Evolutionary conservation across 768 basidiomycete genomes (phyloP).

Genomic region (Rhodotorula toruloides): DNA sequence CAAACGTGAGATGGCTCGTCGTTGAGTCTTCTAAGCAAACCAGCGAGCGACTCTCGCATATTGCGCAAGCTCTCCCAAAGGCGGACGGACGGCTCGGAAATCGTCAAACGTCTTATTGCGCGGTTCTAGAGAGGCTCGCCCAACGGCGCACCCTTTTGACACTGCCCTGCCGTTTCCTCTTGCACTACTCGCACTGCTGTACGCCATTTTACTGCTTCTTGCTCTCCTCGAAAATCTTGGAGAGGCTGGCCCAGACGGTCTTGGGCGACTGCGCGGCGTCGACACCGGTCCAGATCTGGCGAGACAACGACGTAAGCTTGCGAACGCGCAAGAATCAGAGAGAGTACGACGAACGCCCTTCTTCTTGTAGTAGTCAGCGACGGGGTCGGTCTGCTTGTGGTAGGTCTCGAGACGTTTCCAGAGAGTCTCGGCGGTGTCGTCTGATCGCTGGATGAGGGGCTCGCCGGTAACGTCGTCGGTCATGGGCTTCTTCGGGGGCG

Average conservation of each 20-base stretch:
- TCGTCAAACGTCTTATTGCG: too few species aligned
- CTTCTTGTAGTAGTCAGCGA: constrained; percentile 89
- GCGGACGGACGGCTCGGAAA: too few species aligned
- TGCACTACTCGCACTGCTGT: too few species aligned
- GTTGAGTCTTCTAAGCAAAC: too few species aligned
- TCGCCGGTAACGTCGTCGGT: constrained; percentile 91
- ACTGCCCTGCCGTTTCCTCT: too few species aligned
- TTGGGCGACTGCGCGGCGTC: constrained; percentile 91
- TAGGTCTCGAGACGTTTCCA: constrained; percentile 81
- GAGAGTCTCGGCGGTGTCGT: constrained; percentile 94
- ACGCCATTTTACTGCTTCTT: constrained; percentile 24
- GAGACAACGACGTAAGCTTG: neutral
- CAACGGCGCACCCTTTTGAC: too few species aligned
- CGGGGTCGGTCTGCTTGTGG: constrained; percentile 90
- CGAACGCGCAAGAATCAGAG: neutral
- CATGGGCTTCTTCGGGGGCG: constrained; percentile 96
- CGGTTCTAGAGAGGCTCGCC: too few species aligned
- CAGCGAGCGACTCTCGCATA: too few species aligned
- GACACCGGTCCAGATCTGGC: constrained; percentile 64
- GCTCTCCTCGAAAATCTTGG: constrained; percentile 37
- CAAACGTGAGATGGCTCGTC: neutral
- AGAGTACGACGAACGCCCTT: constrained; percentile 54
- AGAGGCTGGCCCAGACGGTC: constrained; percentile 65
- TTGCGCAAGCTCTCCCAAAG: too few species aligned
- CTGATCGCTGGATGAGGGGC: constrained; percentile 90